Evolutionary conservation across 306 rosid species (phyloP), one percentile per base, ranked within the genome.

Genomic region (Lupinus albus): DNA sequence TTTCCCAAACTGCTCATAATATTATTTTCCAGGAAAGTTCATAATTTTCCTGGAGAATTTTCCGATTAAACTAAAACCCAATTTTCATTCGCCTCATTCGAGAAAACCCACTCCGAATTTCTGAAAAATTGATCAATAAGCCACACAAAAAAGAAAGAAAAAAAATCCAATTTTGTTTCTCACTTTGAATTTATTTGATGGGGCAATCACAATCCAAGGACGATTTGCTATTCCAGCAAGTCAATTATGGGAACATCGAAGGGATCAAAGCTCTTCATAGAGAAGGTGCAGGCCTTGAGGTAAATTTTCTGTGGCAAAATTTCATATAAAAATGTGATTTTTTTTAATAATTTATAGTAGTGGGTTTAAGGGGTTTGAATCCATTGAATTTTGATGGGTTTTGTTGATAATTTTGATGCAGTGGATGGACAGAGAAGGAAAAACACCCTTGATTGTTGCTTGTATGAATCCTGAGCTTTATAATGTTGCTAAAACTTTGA

Each of bases 211-310:
- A 83, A 82, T 91, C 99, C 66, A 94, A 88, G 71, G 84, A 74
- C 63, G 96, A 86, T 72, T 79, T 83, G 67, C 86, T 94, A 47
- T 84, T 85, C 65, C 95, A 84, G 84, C 96, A 94, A 70, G 95
- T 91, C 39, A 71, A 85, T 85, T 85, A 84, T 74, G 96, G 89
- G 8, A 84, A 84, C 84, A 5, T 13, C 63, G 97, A 86, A 13
- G 96, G 88, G 47, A 88, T 94, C 86, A 91, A 91, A 78, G 11
- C 84, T 68, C 96, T 94, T 69, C 70, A 60, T 66, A 65, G 92
- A 61, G 85, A 94, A 18, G 99, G 99, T 18, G 97, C 97, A 46
- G 66, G 89, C 51, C 92, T 94, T 11, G 99, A 94, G 96, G 99
- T 94, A 81, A 70, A 15, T 6, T 5, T 44, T n/a, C 46, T 60